These are phyloP conservation scores for Rhizophora mangle DNA, from an alignment of 345 rosid species.

Conservation along the genomic window DNA sequence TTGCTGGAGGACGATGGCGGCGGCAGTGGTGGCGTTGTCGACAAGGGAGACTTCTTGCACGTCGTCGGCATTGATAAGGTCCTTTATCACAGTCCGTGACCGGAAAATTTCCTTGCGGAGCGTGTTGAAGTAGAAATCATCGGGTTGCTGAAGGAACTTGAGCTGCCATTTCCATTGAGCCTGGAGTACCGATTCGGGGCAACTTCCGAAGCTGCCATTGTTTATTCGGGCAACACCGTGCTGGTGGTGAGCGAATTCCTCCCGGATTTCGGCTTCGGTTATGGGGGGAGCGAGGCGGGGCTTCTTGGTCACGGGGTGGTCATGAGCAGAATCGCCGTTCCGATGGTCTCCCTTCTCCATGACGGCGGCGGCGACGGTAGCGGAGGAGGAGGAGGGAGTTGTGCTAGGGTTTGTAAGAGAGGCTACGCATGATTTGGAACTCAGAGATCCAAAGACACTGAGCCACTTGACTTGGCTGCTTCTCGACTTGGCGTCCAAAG, in stretches of 20 bases:
- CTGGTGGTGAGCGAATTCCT: slow-evolving; percentile 75
- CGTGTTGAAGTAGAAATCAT: slow-evolving; percentile 63
- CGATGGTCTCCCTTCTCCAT: slow-evolving; percentile 43
- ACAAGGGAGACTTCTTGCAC: slow-evolving; percentile 71
- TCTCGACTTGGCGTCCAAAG: too few species aligned
- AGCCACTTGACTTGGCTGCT: background rate
- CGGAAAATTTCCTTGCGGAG: slow-evolving; percentile 56
- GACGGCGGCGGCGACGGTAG: slow-evolving; percentile 12
- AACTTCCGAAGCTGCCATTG: slow-evolving; percentile 85
- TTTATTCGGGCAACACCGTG: slow-evolving; percentile 56
- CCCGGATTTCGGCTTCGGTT: slow-evolving; percentile 44
- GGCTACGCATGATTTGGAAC: slow-evolving; percentile 9
- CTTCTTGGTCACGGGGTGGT: slow-evolving; percentile 34
- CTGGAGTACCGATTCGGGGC: slow-evolving; percentile 60
- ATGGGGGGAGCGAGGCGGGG: slow-evolving; percentile 34
- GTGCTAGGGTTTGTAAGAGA: slow-evolving; percentile 27
- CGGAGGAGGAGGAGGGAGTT: background rate
- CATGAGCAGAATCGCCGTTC: slow-evolving; percentile 45
- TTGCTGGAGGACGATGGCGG: slow-evolving; percentile 74
- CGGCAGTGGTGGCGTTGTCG: slow-evolving; percentile 78
- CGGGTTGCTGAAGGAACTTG: slow-evolving; percentile 65
- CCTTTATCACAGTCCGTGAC: slow-evolving; percentile 52
- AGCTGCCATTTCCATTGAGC: slow-evolving; percentile 61
- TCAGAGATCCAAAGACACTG: background rate
- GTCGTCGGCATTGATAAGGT: slow-evolving; percentile 62